phyloP scores from a whole-genome alignment of 331 rosid genomes.

The Spiraea crenata region DNA sequence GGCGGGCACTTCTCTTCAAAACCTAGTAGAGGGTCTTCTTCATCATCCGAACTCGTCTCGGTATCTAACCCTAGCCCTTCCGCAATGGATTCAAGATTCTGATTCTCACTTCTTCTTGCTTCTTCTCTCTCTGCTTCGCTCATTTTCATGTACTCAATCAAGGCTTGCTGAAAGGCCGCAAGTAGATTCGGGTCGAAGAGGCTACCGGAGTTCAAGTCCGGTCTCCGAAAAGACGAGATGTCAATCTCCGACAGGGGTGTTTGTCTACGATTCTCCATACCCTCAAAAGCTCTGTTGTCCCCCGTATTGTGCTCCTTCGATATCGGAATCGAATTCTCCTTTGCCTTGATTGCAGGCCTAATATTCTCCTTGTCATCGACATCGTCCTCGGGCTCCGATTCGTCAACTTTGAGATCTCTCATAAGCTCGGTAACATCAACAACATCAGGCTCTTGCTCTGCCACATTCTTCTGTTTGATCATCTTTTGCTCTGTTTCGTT shows the following conservation, averaged over 20 bases:
- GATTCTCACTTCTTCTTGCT: constrained; percentile 21
- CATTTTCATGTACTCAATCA: constrained; percentile 43
- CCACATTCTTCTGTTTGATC: neutral
- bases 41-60: neutral
- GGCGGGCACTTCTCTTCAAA: constrained; percentile 74
- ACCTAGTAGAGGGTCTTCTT: constrained; percentile 30
- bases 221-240: constrained; percentile 53
- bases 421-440: constrained; percentile 49
- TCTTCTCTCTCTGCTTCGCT: constrained; percentile 42
- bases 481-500: constrained; percentile 35
- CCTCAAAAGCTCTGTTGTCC: constrained; percentile 30
- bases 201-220: constrained; percentile 71
- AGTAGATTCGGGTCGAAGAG: constrained; percentile 80
- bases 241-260: constrained; percentile 43
- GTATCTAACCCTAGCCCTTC: constrained; percentile 15
- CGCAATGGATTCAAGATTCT: constrained; percentile 10
- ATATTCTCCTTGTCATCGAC: constrained; percentile 67
- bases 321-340: constrained; percentile 13
- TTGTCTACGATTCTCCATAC: constrained; percentile 20
- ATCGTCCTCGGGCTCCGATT: constrained; percentile 27
- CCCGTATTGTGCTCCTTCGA: constrained; percentile 15
- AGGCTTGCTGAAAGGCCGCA: constrained; percentile 56
- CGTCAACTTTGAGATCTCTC: constrained; percentile 53
- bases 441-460: constrained; percentile 33
- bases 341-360: constrained; percentile 24